A percentile compares a stretch with the other conserved stretches of the same genome.
These are phyloP conservation scores for Nicotiana noctiflora DNA, from an alignment of 257 asterid species.

Conservation along the genomic window DNA sequence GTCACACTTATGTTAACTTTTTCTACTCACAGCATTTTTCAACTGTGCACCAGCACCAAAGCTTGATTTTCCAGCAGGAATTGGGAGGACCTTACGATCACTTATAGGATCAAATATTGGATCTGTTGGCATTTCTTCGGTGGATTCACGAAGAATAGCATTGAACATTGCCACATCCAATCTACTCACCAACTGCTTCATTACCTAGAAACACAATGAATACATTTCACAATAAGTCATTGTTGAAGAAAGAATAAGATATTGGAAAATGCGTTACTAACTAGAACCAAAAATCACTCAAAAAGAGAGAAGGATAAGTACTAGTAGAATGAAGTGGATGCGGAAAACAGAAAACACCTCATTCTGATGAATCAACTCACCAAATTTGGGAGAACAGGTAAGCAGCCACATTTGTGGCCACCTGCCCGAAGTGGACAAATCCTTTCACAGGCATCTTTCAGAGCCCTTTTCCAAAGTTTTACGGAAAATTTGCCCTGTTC, in stretches of 20 bases:
- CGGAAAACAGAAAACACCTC: not conserved
- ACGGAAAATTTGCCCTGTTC: slow-evolving; percentile 68
- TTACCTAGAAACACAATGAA: slow-evolving; percentile 40
- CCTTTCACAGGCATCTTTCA: slow-evolving; percentile 85
- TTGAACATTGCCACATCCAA: slow-evolving; percentile 95
- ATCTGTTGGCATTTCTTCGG: slow-evolving; percentile 79
- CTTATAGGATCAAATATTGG: slow-evolving; percentile 89
- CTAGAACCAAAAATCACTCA: not conserved
- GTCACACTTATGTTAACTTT: not conserved
- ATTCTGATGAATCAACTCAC: slow-evolving; percentile 29
- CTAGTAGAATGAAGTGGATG: not conserved
- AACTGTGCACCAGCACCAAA: slow-evolving; percentile 86
- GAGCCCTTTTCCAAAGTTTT: slow-evolving; percentile 85
- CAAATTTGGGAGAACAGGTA: slow-evolving; percentile 67
- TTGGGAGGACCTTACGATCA: slow-evolving; percentile 68
- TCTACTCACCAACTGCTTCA: slow-evolving; percentile 81
- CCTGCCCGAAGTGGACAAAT: slow-evolving; percentile 84
- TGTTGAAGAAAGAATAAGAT: not conserved
- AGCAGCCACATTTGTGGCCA: slow-evolving; percentile 73
- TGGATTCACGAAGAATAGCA: slow-evolving; percentile 81
- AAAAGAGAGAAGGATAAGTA: not conserved
- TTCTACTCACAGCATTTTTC: slow-evolving; percentile 71
- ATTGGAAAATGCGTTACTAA: not conserved
- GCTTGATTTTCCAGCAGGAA: slow-evolving; percentile 74
- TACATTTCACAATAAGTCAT: not conserved